Evolutionary conservation across 306 rosid genomes (phyloP), one percentile per base, ranked within the genome.

Genomic region (Casuarina cunninghamiana): DNA sequence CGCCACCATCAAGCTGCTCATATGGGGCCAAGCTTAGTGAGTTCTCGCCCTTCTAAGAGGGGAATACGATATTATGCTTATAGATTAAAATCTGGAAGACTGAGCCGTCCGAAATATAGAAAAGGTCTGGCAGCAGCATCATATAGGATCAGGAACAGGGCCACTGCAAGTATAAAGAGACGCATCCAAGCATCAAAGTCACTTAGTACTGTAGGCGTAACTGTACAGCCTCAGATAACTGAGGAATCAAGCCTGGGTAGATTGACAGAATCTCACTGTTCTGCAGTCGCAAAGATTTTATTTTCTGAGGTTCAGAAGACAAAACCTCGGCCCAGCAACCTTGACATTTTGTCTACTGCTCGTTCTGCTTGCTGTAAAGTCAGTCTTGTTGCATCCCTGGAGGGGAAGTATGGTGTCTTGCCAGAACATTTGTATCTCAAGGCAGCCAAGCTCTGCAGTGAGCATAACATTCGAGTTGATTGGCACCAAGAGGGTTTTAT

Each of bases 1-100:
- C 93, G 98, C 51, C 99, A 96, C 82, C 99, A 96, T 85, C 99
- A 96, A 87, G 98, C 99, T 83, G 96, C 96, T 38, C 99, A 96
- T 77, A 96, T 93, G 98, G 97, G 91, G 67, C 89, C 93, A 74
- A 90, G 94, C 80, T 78, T 90, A 77, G 88, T 78, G 60, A 87
- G 85, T 66, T 79, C 88, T 85, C 85, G 80, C 42, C 93, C 97
- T 3, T 83, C 94, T 41, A 96, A 96, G 90, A 87, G 74, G 81
- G 99, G 99, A 48, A 83, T 96, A 77, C 94, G 93, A 37, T 85
- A 89, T 87, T 93, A 89, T 77, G 86, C 98, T 39, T 91, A 96
- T 73, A 93, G 86, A 84, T 67, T 91, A 79, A 96, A 93, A 87
- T 91, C 98, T 81, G 98, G 99, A 72, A 91, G 97, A 79, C 96